These are phyloP conservation scores for Exophiala calicioides DNA, from an alignment of 2,329 filamentous ascomycete species.

Conservation along the genomic window DNA sequence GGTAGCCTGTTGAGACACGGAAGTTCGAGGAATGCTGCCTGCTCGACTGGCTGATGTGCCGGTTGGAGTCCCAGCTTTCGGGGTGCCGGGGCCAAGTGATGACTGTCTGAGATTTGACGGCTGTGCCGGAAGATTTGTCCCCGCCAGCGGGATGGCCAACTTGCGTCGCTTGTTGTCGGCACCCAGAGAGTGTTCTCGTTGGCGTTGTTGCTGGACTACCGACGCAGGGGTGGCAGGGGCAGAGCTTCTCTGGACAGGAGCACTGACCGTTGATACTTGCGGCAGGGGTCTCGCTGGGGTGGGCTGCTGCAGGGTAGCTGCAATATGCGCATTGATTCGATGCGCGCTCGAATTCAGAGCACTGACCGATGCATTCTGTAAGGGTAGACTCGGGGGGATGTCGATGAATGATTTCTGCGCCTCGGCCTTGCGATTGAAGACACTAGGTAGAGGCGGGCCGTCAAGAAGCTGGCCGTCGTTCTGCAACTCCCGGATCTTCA, in stretches of 20 bases:
- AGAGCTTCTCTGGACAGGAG: constrained; percentile 38
- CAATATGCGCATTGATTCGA: constrained; percentile 48
- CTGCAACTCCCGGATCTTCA: constrained; percentile 61
- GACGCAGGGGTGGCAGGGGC: constrained; percentile 47
- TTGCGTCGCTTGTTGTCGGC: constrained; percentile 63
- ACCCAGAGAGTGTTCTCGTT: constrained; percentile 55
- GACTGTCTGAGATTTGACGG: constrained; percentile 61
- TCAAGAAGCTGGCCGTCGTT: constrained; percentile 60
- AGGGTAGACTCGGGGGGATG: constrained; percentile 50
- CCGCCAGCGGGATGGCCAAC: constrained; percentile 44
- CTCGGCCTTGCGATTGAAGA: constrained; percentile 53
- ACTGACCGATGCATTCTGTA: constrained; percentile 59
- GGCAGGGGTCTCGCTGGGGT: constrained; percentile 33
- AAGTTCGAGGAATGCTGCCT: constrained; percentile 56
- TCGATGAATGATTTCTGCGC: constrained; percentile 54
- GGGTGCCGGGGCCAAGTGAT: constrained; percentile 64
- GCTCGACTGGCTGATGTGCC: constrained; percentile 53
- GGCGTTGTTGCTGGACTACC: constrained; percentile 36
- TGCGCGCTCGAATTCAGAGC: constrained; percentile 56
- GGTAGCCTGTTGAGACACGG: constrained; percentile 36
- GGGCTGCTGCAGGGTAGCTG: constrained; percentile 38
- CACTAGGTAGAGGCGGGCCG: constrained; percentile 61
- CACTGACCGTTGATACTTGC: constrained; percentile 32
- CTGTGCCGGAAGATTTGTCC: constrained; percentile 49
- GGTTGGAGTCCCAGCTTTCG: constrained; percentile 57